These are phyloP conservation scores for Ophiosphaerella narmari DNA, from an alignment of 2,329 filamentous ascomycete species.

Conservation along the genomic window DNA sequence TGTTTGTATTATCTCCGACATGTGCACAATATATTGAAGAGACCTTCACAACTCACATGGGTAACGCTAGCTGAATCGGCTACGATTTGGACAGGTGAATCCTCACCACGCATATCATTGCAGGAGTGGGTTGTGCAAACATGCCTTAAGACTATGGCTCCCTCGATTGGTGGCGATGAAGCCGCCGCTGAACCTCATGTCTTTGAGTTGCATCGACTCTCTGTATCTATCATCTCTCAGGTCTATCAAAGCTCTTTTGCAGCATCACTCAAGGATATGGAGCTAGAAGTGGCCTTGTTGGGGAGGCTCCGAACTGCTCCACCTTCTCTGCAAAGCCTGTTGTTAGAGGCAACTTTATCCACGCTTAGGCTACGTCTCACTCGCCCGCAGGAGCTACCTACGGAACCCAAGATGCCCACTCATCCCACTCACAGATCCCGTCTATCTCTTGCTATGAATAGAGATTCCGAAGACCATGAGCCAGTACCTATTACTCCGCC, in stretches of 20 bases:
- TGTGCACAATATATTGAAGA: slow-evolving; percentile 72
- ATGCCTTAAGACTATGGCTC: slow-evolving; percentile 66
- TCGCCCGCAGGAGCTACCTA: slow-evolving; percentile 22
- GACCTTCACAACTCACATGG: slow-evolving; percentile 72
- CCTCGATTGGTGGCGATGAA: slow-evolving; percentile 41
- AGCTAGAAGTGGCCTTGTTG: slow-evolving; percentile 73
- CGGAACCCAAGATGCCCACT: slow-evolving; percentile 25
- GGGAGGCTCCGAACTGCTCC: slow-evolving; percentile 62
- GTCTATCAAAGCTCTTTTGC: slow-evolving; percentile 69
- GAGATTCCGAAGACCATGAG: slow-evolving; percentile 37
- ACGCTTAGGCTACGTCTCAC: slow-evolving; percentile 66
- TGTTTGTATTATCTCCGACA: slow-evolving; percentile 79
- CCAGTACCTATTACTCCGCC: slow-evolving; percentile 57
- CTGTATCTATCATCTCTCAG: slow-evolving; percentile 67
- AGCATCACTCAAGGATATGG: slow-evolving; percentile 62
- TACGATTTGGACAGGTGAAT: slow-evolving; percentile 55
- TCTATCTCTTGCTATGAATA: slow-evolving; percentile 34
- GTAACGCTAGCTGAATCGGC: slow-evolving; percentile 68
- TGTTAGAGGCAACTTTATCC: slow-evolving; percentile 78
- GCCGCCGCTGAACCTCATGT: slow-evolving; percentile 50
- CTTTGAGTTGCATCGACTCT: slow-evolving; percentile 70
- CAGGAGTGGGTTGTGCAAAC: slow-evolving; percentile 71
- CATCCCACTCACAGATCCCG: slow-evolving; percentile 34
- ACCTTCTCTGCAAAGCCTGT: slow-evolving; percentile 74
- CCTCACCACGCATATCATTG: slow-evolving; percentile 55